Evolutionary conservation across 148 eudicot species (phyloP).

Genomic region (Chenopodium suecicum): DNA sequence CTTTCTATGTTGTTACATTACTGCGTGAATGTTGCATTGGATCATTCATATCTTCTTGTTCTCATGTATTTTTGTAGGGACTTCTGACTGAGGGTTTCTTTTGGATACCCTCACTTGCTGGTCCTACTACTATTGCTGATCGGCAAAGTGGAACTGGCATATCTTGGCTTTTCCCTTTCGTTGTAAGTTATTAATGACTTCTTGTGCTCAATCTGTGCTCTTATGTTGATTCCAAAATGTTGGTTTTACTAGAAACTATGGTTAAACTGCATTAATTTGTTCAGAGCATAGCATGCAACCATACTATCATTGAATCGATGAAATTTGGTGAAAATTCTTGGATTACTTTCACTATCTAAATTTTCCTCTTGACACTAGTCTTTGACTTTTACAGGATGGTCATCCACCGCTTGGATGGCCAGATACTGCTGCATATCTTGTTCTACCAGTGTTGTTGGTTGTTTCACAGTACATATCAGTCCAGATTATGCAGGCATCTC

Average conservation of each 20-base stretch:
- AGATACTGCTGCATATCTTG: constrained; percentile 87
- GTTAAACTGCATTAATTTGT: not conserved
- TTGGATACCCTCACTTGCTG: constrained; percentile 98
- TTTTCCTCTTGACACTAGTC: not conserved
- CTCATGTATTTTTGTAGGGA: constrained; percentile 38
- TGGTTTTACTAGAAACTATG: not conserved
- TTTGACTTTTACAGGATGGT: constrained; percentile 58
- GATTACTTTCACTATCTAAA: not conserved
- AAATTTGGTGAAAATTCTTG: not conserved
- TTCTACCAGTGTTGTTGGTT: constrained; percentile 66
- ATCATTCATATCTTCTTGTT: constrained; percentile 7
- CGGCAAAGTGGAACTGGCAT: constrained; percentile 85
- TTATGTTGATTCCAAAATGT: not conserved
- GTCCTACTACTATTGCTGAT: constrained; percentile 86
- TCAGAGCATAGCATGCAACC: not conserved
- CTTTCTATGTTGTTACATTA: not conserved
- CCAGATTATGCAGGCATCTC: constrained; percentile 88
- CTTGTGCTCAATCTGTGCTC: not conserved
- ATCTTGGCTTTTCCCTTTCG: constrained; percentile 93
- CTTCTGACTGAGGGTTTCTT: constrained; percentile 91
- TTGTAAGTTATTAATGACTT: constrained; percentile 47
- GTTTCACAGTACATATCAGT: constrained; percentile 70
- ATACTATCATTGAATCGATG: not conserved
- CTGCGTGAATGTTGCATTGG: not conserved
- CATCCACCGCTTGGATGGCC: constrained; percentile 97